phyloP scores from a whole-genome alignment of 305 asterid species.

The Fraxinus paxiana region DNA sequence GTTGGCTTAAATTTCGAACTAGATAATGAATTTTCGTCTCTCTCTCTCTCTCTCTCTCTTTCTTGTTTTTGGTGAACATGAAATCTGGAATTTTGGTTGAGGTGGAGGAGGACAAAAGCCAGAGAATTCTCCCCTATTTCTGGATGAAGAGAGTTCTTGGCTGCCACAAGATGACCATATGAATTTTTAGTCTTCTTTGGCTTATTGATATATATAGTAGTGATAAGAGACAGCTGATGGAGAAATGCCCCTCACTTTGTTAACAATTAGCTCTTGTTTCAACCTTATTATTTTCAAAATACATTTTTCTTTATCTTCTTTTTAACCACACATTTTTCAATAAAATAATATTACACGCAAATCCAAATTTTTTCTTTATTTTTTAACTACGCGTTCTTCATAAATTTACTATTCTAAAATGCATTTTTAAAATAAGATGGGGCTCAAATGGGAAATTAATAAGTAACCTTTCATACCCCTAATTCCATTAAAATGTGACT shows the following conservation, averaged over 20 bases:
- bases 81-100: constrained; percentile 32
- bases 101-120: constrained; percentile 52
- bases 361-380: background rate
- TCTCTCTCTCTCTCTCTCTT: background rate
- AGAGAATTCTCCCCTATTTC: constrained; percentile 46
- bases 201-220: constrained; percentile 47
- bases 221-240: constrained; percentile 37
- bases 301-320: background rate
- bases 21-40: background rate
- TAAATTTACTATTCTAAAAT: background rate
- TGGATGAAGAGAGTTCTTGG: constrained; percentile 26
- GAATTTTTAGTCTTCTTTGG: constrained; percentile 53
- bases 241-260: constrained; percentile 31
- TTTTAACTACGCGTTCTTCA: background rate
- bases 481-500: background rate
- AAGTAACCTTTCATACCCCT: background rate
- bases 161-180: constrained; percentile 20
- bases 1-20: background rate
- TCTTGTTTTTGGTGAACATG: constrained; percentile 30
- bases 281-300: background rate
- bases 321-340: background rate
- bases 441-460: background rate
- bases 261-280: background rate
- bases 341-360: background rate
- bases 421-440: background rate